Base-by-base conservation (phyloP, 305 asterid species). In the Plantago coronopus region DNA sequence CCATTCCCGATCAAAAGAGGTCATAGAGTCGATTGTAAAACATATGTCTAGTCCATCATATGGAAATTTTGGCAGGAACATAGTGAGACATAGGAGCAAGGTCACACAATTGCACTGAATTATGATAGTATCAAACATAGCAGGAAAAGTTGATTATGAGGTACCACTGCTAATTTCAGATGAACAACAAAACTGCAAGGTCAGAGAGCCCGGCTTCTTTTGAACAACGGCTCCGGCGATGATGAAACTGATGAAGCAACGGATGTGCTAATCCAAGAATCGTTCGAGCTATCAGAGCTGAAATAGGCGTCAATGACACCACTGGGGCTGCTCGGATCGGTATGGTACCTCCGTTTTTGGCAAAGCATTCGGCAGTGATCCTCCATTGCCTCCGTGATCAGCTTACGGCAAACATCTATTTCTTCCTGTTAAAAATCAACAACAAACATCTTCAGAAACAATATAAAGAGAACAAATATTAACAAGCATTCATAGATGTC, bases 251-350 rank as follows among this genome's bases (percentile, higher is more conserved):
- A 68, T 46, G 67, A 48, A 46, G 71, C 69, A 23, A 69, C 59
- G 4, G 59, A 38, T 8, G 21, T 16, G 18, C 31, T 56, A 37
- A 48, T 83, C 99, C 97, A 89, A 0, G 94, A 87, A 57, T 93
- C 97, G 17, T 79, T 84, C 0, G 96, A 89, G 80, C 81, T 85
- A 22, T 89, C 97, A 1, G 87, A 82, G 84, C 88, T 81, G 56
- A 87, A 87, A 74, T 85, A 85, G 9, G 95, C 89, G 70, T 89
- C 96, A 38, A 89, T 70, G 1, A 87, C 87, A n/a, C 95, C 97
- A 49, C 79, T 82, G 23, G 97, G 97, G 64, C 97, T 89, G 62
- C 78, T 75, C 0, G 95, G 94, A 2, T 72, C 53, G 14, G 79
- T 70, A 48, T 59, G 72, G 45, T 69, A 74, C 47, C 83, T 87